Conservation (phyloP, 805 yeast genomes). For the Kluyveromyces siamensis region DNA sequence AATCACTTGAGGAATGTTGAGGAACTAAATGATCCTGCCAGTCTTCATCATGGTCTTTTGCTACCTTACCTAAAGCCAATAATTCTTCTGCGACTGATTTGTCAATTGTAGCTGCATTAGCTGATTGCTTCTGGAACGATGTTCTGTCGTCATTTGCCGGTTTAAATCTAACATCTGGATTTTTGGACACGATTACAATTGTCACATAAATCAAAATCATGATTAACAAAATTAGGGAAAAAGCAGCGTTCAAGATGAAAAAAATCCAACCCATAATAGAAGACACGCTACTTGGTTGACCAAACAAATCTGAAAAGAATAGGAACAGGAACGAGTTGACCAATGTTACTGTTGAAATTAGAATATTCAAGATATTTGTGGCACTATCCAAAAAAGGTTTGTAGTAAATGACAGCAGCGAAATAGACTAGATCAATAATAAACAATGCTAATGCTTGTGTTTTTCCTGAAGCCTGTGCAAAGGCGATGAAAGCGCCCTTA, state of each 20-base stretch:
- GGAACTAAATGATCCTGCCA: constrained; percentile 58
- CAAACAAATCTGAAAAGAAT: constrained; percentile 77
- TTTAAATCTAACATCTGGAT: constrained; percentile 81
- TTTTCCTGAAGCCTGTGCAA: constrained; percentile 74
- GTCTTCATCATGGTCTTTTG: constrained; percentile 65
- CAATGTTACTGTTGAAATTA: constrained; percentile 62
- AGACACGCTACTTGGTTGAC: constrained; percentile 68
- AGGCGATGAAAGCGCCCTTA: constrained; percentile 65
- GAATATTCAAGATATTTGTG: constrained; percentile 68
- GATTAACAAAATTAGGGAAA: constrained; percentile 63
- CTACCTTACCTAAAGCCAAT: constrained; percentile 71
- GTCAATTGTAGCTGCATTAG: constrained; percentile 26
- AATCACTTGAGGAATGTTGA: constrained; percentile 4
- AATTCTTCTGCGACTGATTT: constrained; percentile 40
- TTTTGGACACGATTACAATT: constrained; percentile 62
- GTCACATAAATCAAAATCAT: constrained; percentile 57
- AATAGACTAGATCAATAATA: constrained; percentile 64
- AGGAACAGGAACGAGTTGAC: constrained; percentile 76
- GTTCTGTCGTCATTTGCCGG: constrained; percentile 90
- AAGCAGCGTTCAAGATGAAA: constrained; percentile 83
- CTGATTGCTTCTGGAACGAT: constrained; percentile 57
- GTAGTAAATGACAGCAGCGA: constrained; percentile 50
- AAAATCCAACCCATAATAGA: constrained; percentile 90
- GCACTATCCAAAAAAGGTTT: constrained; percentile 77
- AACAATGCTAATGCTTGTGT: constrained; percentile 72